Evolutionary conservation across 306 rosid species (phyloP).

Genomic region (Canavalia gladiata): DNA sequence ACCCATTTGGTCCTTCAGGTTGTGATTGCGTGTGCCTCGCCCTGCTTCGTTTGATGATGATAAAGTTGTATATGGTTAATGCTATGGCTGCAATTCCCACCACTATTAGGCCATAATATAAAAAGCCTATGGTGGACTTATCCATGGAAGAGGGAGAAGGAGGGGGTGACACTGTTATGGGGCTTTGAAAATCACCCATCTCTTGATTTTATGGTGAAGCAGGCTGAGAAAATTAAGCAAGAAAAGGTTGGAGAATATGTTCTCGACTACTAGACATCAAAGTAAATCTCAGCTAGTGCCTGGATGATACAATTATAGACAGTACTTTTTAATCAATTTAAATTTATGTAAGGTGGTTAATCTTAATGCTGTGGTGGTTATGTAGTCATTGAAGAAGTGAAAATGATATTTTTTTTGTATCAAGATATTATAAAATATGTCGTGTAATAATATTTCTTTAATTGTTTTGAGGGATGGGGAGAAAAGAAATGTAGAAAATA

Average conservation of each 20-base stretch:
- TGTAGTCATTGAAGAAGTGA: slow-evolving; percentile 41
- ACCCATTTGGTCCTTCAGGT: neutral
- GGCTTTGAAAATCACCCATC: slow-evolving; percentile 52
- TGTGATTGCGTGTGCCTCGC: slow-evolving; percentile 40
- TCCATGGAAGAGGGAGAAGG: slow-evolving; percentile 48
- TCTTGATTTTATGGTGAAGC: slow-evolving; percentile 16
- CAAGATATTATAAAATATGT: slow-evolving; percentile 8
- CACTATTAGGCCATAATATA: slow-evolving; percentile 73
- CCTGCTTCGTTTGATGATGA: slow-evolving; percentile 59
- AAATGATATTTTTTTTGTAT: neutral
- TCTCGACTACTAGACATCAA: slow-evolving; percentile 21
- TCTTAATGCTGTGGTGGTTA: slow-evolving; percentile 61
- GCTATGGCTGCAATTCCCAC: slow-evolving; percentile 65
- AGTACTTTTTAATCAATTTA: neutral
- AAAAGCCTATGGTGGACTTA: slow-evolving; percentile 56
- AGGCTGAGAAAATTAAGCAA: slow-evolving; percentile 27
- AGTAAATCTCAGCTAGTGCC: slow-evolving; percentile 22
- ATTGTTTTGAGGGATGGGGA: slow-evolving; percentile 18
- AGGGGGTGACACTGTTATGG: slow-evolving; percentile 42
- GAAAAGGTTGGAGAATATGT: slow-evolving; percentile 21
- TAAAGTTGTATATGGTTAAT: slow-evolving; percentile 64
- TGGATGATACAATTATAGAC: slow-evolving; percentile 9
- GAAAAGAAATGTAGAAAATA: slow-evolving; percentile 49
- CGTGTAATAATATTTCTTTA: slow-evolving; percentile 9
- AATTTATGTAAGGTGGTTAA: slow-evolving; percentile 48